These are phyloP conservation scores for Phyllosticta ampelicida DNA, from an alignment of 2,329 filamentous ascomycete species.

Conservation along the genomic window DNA sequence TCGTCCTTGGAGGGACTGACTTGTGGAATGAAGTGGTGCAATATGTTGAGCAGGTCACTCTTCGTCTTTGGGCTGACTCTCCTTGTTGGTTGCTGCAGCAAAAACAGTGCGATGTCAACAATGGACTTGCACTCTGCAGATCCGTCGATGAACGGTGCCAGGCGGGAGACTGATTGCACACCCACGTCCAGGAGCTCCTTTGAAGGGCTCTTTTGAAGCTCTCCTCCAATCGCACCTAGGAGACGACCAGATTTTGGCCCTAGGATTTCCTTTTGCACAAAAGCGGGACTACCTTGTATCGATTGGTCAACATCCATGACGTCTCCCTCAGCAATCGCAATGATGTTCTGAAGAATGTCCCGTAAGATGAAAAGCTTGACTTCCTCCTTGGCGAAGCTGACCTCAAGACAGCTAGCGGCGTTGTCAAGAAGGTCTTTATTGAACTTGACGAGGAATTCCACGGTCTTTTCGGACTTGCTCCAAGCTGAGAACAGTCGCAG, in stretches of 20 bases:
- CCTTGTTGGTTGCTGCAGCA: conserved; percentile 75
- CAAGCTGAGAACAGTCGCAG: conserved; percentile 74
- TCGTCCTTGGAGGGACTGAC: conserved; percentile 46
- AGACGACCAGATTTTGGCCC: conserved; percentile 58
- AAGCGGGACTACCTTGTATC: neutral
- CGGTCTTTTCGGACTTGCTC: conserved; percentile 56
- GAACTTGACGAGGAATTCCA: conserved; percentile 57
- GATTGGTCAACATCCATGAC: conserved; percentile 41
- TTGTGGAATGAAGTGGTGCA: conserved; percentile 68
- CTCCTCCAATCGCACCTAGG: conserved; percentile 41
- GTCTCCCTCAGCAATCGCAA: conserved; percentile 40
- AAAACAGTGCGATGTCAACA: conserved; percentile 66
- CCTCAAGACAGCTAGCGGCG: conserved; percentile 60
- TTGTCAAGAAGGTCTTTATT: conserved; percentile 52
- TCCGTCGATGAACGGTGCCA: conserved; percentile 39
- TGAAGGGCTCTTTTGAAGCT: conserved; percentile 49
- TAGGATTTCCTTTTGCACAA: conserved; percentile 47
- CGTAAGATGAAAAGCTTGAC: conserved; percentile 74
- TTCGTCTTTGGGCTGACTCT: conserved; percentile 77
- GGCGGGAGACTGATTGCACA: conserved; percentile 66
- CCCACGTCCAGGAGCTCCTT: conserved; percentile 69
- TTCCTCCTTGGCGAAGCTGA: conserved; percentile 69
- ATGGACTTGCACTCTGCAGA: conserved; percentile 58
- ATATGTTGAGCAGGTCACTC: conserved; percentile 63
- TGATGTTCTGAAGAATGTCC: conserved; percentile 51